Evolutionary conservation across 305 asterid genomes (phyloP), one percentile per base, ranked within the genome.

Genomic region (Solanum hybrid): DNA sequence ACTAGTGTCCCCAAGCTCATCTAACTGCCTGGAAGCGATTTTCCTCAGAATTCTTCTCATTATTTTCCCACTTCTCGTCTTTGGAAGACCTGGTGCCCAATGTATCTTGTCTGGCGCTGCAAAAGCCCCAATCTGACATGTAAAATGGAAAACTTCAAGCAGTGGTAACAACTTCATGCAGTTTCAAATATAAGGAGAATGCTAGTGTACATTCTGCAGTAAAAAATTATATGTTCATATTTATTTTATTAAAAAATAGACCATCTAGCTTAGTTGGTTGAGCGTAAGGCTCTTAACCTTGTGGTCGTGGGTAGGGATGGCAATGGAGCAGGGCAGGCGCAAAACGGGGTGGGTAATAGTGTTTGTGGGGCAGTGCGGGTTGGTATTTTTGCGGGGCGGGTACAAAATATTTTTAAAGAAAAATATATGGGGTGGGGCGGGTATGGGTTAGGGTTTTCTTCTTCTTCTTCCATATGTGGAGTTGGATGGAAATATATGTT

Each of bases 51-150:
- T 93, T 92, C 99, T 91, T 92, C 99, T 94, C 99, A 96, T 97
- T 89, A 97, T 97, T 95, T 97, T 97, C 87, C 99, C 99, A 85
- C 99, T 97, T 90, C 99, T 96, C 1, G 99, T 97, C 97, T 97
- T 97, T 56, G 99, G 99, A 40, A 97, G 98, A 37, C 98, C 99
- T 27, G 99, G 99, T 46, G 99, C 99, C 99, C 98, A 96, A 75
- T 97, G 99, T 86, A 97, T 96, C 91, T 81, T 94, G 92, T 96
- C 99, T 0, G 99, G 99, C 10, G 99, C 96, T 73, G 98, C 99
- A 90, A 97, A 96, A 89, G 99, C 99, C 92, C 99, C 99, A 88
- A 96, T 96, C 99, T 97, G 91, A 90, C 82, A 35, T 29, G 64
- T 46, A 82, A 76, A 72, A 60, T 37, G 22, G 79, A n/a, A n/a